Evolutionary conservation across 129 eudicot species (phyloP).

Genomic region (Flaveria trinervia): DNA sequence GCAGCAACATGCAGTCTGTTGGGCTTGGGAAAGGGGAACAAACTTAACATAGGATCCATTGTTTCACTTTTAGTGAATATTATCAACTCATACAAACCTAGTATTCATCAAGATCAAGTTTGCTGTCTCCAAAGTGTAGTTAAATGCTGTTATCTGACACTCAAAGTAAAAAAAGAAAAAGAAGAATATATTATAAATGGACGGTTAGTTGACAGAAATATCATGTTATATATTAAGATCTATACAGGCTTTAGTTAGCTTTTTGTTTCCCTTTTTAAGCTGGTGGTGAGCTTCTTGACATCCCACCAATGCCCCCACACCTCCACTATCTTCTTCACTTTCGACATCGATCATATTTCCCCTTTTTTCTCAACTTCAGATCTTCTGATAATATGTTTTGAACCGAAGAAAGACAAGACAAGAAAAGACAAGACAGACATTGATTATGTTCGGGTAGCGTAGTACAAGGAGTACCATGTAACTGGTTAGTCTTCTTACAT

Average conservation of each 20-base stretch:
- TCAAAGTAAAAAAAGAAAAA: neutral
- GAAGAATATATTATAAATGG: neutral
- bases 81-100: constrained; percentile 12
- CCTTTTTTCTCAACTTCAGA: constrained; percentile 11
- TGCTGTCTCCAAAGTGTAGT: constrained; percentile 6
- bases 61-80: neutral
- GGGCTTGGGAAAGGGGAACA: constrained; percentile 10
- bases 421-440: neutral
- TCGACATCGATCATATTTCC: constrained; percentile 9
- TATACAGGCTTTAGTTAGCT: constrained; percentile 6
- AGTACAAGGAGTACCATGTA: constrained; percentile 1
- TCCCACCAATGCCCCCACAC: constrained; percentile 24
- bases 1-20: too few species aligned
- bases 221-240: constrained; percentile 19
- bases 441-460: neutral
- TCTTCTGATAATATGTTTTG: neutral
- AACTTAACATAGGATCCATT: neutral
- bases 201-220: constrained; percentile 8
- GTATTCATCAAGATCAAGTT: constrained; percentile 24
- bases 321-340: constrained; percentile 28
- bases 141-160: constrained; percentile 1
- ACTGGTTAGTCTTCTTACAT: constrained; percentile 21
- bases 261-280: constrained; percentile 30
- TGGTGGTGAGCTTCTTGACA: constrained; percentile 21
- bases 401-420: constrained; percentile 5